Base-by-base conservation (phyloP, 1,284 basidiomycete genomes). In the Apiotrichum sp. region DNA sequence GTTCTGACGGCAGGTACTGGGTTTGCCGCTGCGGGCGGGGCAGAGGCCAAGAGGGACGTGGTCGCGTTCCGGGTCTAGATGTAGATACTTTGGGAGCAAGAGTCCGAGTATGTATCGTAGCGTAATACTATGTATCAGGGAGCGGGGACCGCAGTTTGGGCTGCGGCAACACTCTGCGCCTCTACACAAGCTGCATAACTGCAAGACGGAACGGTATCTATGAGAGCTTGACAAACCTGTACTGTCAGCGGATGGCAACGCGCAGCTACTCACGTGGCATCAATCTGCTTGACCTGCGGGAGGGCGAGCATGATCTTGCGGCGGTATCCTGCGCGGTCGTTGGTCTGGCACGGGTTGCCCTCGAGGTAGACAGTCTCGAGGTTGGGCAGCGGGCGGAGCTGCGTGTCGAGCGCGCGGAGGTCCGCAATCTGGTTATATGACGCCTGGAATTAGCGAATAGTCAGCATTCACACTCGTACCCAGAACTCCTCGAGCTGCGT, bases 351-450 rank as follows among this genome's bases (percentile, higher is more conserved):
- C 2, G 96, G 96, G 72, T 98, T 98, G 6, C 85, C 86, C 75
- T 98, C 95, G 35, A 98, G 82, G 73, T 98, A 98, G 7, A 98
- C 81, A 1, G 96, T 98, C 69, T 88, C 83, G 11, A 98, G 80
- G 3, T 83, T 80, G 2, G 77, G 55, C 40, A 88, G 79, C n/a
- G 81, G 77, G 35, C 82, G 80, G n/a, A 97, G 82, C 70, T 96
- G 83, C 1, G 79, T 72, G 55, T 89, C 87, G 22, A 98, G 75
- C 4, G 36, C 47, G 11, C 78, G 80, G 6, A 96, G 75, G 56
- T 84, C 81, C 2, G 82, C 75, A 51, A 98, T 88, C 68, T 86
- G 80, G 77, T 98, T 98, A 65, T 89, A 83, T 70, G 87, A 96
- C 59, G 93, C 84, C 92, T 95, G 69, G 35, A 31, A 14, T 50